Percentiles rank a stretch among this genome's conserved stretches.
phyloP scores from a whole-genome alignment of 2,329 filamentous ascomycete species.

The Scedosporium minutisporum region DNA sequence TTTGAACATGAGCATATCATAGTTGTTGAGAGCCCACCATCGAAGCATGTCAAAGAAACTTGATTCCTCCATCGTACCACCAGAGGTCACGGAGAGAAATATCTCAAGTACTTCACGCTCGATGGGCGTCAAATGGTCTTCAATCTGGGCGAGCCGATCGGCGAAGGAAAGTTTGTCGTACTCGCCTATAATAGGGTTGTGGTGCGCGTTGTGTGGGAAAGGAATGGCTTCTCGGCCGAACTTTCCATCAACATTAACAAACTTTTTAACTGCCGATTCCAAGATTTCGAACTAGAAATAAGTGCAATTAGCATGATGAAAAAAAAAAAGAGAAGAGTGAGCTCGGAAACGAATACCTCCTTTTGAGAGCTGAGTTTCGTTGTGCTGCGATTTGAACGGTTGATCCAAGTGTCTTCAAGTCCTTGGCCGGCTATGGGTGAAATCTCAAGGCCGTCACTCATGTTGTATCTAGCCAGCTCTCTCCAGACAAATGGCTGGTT shows the following conservation, averaged over 20 bases:
- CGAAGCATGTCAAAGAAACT: slow-evolving; percentile 38
- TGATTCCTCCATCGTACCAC: slow-evolving; percentile 29
- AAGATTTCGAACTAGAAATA: slow-evolving; percentile 17
- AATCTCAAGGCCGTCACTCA: slow-evolving; percentile 24
- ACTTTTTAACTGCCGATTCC: slow-evolving; percentile 19
- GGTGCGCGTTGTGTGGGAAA: slow-evolving; percentile 26
- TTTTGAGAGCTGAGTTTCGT: no score
- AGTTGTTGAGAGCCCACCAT: slow-evolving; percentile 35
- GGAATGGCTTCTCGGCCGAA: slow-evolving; percentile 27
- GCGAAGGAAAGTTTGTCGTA: slow-evolving; percentile 30
- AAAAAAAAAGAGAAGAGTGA: no score
- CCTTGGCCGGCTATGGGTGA: no score
- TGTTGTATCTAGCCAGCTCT: slow-evolving; percentile 33
- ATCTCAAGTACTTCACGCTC: slow-evolving; percentile 29
- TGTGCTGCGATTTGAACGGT: no score
- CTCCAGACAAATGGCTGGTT: slow-evolving; percentile 28
- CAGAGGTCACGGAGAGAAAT: slow-evolving; percentile 32
- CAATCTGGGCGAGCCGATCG: slow-evolving; percentile 32
- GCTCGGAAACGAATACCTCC: no score
- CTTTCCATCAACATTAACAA: slow-evolving; percentile 35
- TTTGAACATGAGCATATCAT: slow-evolving; percentile 28
- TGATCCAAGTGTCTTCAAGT: no score
- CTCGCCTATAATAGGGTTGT: slow-evolving; percentile 21
- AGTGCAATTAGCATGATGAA: no score
- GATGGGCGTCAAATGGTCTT: slow-evolving; percentile 25